Evolutionary conservation across 1,139 yeast genomes (phyloP).

Genomic region (Taiozyma onychis): DNA sequence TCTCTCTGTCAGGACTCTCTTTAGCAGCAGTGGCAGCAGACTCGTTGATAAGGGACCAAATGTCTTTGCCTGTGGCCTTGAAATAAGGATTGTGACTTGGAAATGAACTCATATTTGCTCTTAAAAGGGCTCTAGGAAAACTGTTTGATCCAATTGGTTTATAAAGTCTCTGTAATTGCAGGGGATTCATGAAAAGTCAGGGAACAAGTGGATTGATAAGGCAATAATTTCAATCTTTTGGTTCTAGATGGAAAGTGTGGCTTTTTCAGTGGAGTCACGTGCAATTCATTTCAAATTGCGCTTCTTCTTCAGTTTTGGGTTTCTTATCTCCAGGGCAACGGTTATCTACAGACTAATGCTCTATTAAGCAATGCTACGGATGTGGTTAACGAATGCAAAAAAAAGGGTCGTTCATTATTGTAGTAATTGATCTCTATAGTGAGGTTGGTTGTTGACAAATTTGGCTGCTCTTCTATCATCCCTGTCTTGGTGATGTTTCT

Average conservation of each 20-base stretch:
- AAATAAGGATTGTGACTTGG: conserved; percentile 40
- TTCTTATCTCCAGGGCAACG: not conserved
- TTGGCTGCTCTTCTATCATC: conserved; percentile 76
- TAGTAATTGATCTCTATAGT: conserved; percentile 84
- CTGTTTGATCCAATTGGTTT: not conserved
- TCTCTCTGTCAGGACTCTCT: conserved; percentile 52
- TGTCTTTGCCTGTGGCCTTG: conserved; percentile 58
- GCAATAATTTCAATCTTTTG: not conserved
- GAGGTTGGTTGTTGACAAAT: conserved; percentile 82
- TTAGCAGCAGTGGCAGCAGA: conserved; percentile 82
- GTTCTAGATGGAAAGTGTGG: not conserved
- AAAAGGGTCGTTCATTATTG: conserved; percentile 39
- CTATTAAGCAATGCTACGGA: not conserved
- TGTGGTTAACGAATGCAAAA: not conserved
- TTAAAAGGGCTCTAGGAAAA: not conserved
- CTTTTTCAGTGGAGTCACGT: not conserved
- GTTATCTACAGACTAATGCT: not conserved
- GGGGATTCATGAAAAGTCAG: not conserved
- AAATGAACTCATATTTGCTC: conserved; percentile 14
- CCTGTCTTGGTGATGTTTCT: conserved; percentile 59
- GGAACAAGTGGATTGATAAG: not conserved
- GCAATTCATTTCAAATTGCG: not conserved
- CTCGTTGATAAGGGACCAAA: conserved; percentile 92
- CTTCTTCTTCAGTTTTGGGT: not conserved
- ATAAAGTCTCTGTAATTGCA: not conserved